Conservation (phyloP, 2,329 filamentous ascomycete species). For the Raffaelea arxii region DNA sequence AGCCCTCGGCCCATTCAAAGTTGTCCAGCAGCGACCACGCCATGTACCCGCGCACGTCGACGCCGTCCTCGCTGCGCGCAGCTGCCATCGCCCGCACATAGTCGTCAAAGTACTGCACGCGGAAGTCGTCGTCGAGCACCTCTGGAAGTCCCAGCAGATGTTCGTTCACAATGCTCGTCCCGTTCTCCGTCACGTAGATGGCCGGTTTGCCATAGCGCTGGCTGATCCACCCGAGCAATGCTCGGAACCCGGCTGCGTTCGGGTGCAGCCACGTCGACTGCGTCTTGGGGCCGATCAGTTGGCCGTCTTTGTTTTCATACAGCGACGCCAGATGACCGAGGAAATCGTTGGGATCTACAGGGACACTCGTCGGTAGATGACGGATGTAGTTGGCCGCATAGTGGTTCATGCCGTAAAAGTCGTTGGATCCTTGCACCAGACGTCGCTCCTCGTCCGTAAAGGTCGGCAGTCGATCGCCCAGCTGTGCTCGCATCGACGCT, state of each 20-base stretch:
- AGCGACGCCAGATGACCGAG: constrained; percentile 66
- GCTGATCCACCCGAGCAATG: constrained; percentile 67
- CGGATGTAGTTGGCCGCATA: constrained; percentile 85
- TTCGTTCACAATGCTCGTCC: constrained; percentile 75
- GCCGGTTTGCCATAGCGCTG: constrained; percentile 65
- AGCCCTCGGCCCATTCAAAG: constrained; percentile 89
- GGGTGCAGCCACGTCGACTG: constrained; percentile 75
- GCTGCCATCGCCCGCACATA: constrained; percentile 71
- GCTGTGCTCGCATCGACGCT: constrained; percentile 71
- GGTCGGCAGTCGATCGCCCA: constrained; percentile 64
- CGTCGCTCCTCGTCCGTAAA: constrained; percentile 64
- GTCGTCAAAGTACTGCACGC: constrained; percentile 66
- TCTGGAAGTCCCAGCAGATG: constrained; percentile 62
- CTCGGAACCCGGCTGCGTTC: constrained; percentile 65
- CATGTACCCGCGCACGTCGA: constrained; percentile 70
- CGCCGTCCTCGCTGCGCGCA: constrained; percentile 61
- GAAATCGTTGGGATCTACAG: constrained; percentile 51
- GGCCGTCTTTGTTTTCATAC: constrained; percentile 60
- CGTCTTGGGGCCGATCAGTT: constrained; percentile 71
- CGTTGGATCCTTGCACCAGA: constrained; percentile 76
- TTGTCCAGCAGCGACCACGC: constrained; percentile 87
- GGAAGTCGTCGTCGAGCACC: constrained; percentile 74
- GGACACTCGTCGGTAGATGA: constrained; percentile 53
- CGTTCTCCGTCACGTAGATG: constrained; percentile 86
- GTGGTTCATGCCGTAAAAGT: constrained; percentile 93